phyloP scores from a whole-genome alignment of 2,329 filamentous ascomycete species.

The Colletotrichum scovillei region DNA sequence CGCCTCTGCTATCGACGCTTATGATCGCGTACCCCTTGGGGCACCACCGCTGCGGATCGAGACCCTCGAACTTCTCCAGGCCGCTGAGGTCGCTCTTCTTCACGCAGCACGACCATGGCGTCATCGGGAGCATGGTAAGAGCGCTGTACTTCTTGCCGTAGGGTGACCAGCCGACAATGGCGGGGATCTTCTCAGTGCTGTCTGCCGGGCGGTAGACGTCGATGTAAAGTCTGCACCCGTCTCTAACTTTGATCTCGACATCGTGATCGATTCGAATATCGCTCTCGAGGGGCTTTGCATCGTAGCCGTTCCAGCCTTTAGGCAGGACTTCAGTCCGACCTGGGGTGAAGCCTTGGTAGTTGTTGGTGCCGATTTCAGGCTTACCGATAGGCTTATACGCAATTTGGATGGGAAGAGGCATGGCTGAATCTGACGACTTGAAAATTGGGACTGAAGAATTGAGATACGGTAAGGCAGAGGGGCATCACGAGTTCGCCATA shows the following conservation, averaged over 20 bases:
- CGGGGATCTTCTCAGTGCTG: constrained; percentile 50
- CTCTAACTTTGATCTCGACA: constrained; percentile 54
- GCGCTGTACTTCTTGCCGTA: constrained; percentile 60
- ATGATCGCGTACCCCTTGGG: constrained; percentile 47
- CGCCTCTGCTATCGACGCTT: constrained; percentile 47
- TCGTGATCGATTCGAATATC: constrained; percentile 58
- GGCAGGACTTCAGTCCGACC: constrained; percentile 52
- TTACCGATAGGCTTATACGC: constrained; percentile 36
- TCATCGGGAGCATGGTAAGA: constrained; percentile 49
- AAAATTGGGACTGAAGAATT: not conserved
- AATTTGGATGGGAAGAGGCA: constrained; percentile 33
- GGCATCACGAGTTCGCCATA: not conserved
- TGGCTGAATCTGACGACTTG: not conserved
- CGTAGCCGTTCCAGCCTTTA: constrained; percentile 50
- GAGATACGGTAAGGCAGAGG: not conserved
- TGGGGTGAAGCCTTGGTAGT: constrained; percentile 44
- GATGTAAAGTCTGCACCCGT: constrained; percentile 54
- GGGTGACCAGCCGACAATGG: constrained; percentile 56
- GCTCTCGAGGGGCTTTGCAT: constrained; percentile 45
- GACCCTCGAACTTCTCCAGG: constrained; percentile 41
- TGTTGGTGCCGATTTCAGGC: constrained; percentile 41
- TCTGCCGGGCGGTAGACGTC: constrained; percentile 57
- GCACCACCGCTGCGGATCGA: constrained; percentile 43
- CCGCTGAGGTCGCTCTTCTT: constrained; percentile 37
- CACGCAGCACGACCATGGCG: constrained; percentile 39